Conservation (phyloP, 129 eudicot species). For the Flaveria sonorensis region DNA sequence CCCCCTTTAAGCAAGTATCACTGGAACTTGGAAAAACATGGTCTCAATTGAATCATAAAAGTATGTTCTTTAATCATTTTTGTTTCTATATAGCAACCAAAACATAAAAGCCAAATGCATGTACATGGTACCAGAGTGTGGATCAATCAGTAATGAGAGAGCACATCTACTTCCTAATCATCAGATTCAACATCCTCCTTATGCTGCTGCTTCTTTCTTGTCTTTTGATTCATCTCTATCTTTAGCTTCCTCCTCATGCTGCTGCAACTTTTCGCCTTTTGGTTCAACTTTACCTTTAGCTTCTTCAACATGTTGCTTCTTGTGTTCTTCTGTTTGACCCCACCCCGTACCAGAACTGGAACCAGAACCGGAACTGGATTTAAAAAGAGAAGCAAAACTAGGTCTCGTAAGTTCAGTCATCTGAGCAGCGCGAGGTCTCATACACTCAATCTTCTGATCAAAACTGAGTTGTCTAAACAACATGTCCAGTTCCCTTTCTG, state of each 20-base stretch:
- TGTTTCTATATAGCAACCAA: neutral
- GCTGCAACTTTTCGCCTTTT: neutral
- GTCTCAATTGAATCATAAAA: neutral
- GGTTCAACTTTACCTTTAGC: constrained; percentile 10
- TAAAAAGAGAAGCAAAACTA: neutral
- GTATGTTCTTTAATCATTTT: neutral
- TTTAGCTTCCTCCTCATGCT: neutral
- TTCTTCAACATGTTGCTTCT: constrained; percentile 15
- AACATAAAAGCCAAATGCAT: constrained; percentile 5
- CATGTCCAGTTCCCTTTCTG: neutral
- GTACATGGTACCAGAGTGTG: neutral
- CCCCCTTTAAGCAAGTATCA: too few species aligned
- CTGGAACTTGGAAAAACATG: too few species aligned
- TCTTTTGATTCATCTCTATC: neutral
- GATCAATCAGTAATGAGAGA: neutral
- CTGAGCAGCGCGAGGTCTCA: constrained; percentile 9
- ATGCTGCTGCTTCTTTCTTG: neutral
- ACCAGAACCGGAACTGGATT: neutral
- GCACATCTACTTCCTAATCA: neutral
- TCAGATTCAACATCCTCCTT: constrained; percentile 1
- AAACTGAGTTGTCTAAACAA: constrained; percentile 17
- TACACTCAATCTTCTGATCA: constrained; percentile 17
- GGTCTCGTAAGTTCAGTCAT: neutral
- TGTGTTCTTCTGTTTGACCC: constrained; percentile 1
- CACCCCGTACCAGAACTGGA: neutral